Evolutionary conservation across 176 grass and related monocot species (phyloP), one percentile per base, ranked within the genome.

Genomic region (Aegilops bicornis): DNA sequence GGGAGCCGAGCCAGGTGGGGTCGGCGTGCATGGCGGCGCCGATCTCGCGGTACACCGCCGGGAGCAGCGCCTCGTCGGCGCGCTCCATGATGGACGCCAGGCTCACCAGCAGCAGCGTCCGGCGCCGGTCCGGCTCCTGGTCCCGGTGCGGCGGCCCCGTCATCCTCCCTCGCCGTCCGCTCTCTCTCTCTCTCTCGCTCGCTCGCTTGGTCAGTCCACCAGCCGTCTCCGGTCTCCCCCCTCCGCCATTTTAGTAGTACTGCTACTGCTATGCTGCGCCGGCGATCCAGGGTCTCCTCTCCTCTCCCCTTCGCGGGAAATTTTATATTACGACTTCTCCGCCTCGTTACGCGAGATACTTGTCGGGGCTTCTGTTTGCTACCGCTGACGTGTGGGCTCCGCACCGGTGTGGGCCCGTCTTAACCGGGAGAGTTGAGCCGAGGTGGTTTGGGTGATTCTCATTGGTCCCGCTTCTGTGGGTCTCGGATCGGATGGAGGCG

Each of bases 41-140:
- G 12, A 98, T 90, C 82, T 96, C 97, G 25, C 85, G 93, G 92
- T 98, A 98, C 87, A 96, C 97, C 31, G 94, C 86, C 68, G 97
- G 94, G 4, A 98, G 90, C 22, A 98, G 86, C 9, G 92, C 94
- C 90, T 98, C 92, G 84, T 98, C 97, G 36, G 97, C 97, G 50
- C 78, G 83, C 85, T 98, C 94, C 97, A 94, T 96, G 88, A 96
- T 94, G 37, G 91, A 91, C 23, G 97, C 96, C 62, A 96, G 82
- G 90, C 94, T 96, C 64, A 96, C 87, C 78, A 98, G 82, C 78
- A 90, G 39, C 74, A 96, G 85, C 78, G 90, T 98, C 79, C 86
- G 69, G 82, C 79, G 47, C 79, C 80, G 84, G 67, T 77, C 19
- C 80, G 78, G 91, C 58, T 88, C 52, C 50, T 65, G 79, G 65